Evolutionary conservation across 169 alveolate genomes (phyloP).

Genomic region (Babesia ovis): DNA sequence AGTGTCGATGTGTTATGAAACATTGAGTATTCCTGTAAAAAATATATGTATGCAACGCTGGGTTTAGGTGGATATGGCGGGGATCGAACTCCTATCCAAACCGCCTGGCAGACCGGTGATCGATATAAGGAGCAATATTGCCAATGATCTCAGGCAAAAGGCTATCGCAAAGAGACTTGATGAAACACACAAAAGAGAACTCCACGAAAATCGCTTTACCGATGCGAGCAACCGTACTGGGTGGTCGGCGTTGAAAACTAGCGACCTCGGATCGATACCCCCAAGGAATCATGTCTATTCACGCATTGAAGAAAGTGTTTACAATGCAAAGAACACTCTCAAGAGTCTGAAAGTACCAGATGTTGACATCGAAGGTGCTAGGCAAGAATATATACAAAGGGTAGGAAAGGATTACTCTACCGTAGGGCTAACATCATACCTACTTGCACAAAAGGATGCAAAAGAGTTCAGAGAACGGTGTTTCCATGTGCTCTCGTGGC

Average conservation of each 20-base stretch:
- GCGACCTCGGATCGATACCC: constrained; percentile 2
- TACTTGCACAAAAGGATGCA: constrained; percentile 59
- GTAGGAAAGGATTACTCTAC: constrained; percentile 53
- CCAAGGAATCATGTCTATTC: constrained; percentile 11
- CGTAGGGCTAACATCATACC: constrained; percentile 63
- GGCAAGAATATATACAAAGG: constrained; percentile 47
- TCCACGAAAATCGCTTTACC: neutral
- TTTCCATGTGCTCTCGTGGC: constrained; percentile 40
- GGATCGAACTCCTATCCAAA: constrained; percentile 32
- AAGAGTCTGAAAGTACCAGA: constrained; percentile 11
- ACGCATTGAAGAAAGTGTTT: constrained; percentile 27
- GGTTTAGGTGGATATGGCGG: constrained; percentile 21
- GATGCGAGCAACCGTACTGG: neutral
- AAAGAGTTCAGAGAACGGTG: constrained; percentile 62
- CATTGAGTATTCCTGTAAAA: neutral
- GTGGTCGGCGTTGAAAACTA: neutral
- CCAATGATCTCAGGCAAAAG: constrained; percentile 26
- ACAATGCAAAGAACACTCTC: constrained; percentile 15
- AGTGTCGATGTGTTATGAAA: neutral
- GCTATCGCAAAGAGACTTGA: constrained; percentile 19
- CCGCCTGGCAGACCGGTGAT: constrained; percentile 13
- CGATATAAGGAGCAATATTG: constrained; percentile 40
- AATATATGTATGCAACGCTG: neutral
- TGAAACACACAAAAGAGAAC: neutral
- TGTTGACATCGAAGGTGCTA: constrained; percentile 31